Conservation (phyloP, 139 green algal genomes). For the Diplosphaera chodatii region DNA sequence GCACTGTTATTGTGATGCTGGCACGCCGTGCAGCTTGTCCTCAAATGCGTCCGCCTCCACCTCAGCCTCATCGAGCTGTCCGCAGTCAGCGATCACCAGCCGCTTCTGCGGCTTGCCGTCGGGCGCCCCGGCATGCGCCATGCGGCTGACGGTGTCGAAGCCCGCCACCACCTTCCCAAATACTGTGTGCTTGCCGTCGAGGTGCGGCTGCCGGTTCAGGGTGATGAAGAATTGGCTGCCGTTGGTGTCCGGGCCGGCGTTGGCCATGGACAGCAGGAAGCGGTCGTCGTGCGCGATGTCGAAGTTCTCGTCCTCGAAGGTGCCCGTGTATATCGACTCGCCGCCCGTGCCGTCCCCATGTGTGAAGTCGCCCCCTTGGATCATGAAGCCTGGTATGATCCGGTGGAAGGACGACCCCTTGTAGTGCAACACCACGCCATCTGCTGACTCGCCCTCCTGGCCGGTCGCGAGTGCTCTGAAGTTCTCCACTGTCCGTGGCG, state of each 20-base stretch:
- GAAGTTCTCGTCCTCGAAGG: slow-evolving; percentile 72
- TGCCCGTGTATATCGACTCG: slow-evolving; percentile 63
- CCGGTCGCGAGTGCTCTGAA: slow-evolving; percentile 9
- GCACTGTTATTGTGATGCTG: too few relatives aligned
- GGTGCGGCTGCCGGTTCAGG: slow-evolving; percentile 21
- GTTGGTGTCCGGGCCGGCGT: slow-evolving; percentile 72
- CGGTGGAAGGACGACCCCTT: slow-evolving; percentile 75
- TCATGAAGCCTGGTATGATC: slow-evolving; percentile 79
- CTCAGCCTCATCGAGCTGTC: not conserved
- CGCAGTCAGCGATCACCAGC: not conserved
- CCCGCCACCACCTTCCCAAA: slow-evolving; percentile 5
- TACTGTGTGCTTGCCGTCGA: slow-evolving; percentile 14
- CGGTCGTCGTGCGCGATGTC: slow-evolving; percentile 58
- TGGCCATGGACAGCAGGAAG: slow-evolving; percentile 56
- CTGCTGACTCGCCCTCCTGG: not conserved
- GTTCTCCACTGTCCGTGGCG: slow-evolving; percentile 12
- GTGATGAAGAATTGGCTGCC: slow-evolving; percentile 90
- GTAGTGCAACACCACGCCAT: slow-evolving; percentile 41
- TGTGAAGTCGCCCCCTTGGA: slow-evolving; percentile 75
- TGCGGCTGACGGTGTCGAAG: not conserved
- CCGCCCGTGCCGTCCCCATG: slow-evolving; percentile 49
- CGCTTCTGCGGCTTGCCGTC: not conserved
- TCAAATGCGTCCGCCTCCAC: not conserved
- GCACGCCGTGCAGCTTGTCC: not conserved
- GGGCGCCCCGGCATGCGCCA: not conserved